Base-by-base conservation (phyloP, 176 grass and related monocot genomes). In the Themeda triandra region DNA sequence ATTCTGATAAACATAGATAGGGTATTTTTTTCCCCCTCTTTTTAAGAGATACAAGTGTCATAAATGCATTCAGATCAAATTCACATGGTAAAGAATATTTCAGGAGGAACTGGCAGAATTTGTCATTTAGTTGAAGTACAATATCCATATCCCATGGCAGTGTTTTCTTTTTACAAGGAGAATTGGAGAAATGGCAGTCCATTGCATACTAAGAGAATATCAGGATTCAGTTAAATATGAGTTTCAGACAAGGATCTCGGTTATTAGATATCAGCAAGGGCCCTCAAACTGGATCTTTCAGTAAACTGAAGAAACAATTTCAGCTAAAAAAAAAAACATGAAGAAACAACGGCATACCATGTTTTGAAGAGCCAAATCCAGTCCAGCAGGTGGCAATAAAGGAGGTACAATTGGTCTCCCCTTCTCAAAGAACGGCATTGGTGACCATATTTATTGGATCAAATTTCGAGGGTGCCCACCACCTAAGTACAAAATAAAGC, bases 391-490 rank as follows among this genome's bases (percentile, higher is more conserved):
- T 54, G 95, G 92, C 41, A 78, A 3, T 71, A 95, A 81, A 82
- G 85, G 91, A 88, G 92, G 92, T 74, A 85, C 84, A 48, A 98
- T 59, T 4, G 95, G 92, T 28, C 37, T 69, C 8, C 92, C 92
- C 32, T 95, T 95, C 80, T 95, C 88, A 85, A 93, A 95, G 74
- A 98, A 95, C 64, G 95, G 59, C 95, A 98, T 90, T 9, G 95
- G 95, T 44, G 83, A 98, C 32, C 88, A 29, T 82, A 85, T 33
- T 33, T 33, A 33, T 54, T 35, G 91, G 95, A 91, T 98, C 87
- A 75, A 98, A 98, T 71, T 95, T 98, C 18, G 91, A 93, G 81
- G 92, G 85, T 41, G 93, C 89, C 87, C 89, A 98, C 95, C 95
- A 98, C 92, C 95, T 95, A 40, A 79, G 74, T 35, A 35, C 33